Evolutionary conservation across 2,329 filamentous ascomycete species (phyloP).

Genomic region (Stagonosporopsis tanaceti): DNA sequence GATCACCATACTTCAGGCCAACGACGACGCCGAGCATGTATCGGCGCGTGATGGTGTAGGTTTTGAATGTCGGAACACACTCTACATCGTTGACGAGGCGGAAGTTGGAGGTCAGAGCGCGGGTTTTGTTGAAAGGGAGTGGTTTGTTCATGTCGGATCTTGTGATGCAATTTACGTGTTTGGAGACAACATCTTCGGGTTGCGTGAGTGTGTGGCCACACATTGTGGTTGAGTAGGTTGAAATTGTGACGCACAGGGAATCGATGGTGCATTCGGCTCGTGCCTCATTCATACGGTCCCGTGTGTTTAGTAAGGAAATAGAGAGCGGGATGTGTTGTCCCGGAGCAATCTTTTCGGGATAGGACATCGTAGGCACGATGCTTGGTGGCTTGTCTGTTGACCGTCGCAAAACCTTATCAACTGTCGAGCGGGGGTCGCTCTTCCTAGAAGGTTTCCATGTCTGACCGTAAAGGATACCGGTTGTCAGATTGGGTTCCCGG

Average conservation of each 20-base stretch:
- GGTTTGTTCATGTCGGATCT: conserved; percentile 34
- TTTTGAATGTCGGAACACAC: conserved; percentile 47
- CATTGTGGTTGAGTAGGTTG: conserved; percentile 43
- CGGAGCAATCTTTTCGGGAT: conserved; percentile 39
- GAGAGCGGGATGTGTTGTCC: conserved; percentile 45
- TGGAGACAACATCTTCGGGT: conserved; percentile 40
- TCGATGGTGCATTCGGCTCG: conserved; percentile 37
- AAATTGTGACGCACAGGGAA: conserved; percentile 39
- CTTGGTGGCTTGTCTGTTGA: conserved; percentile 26
- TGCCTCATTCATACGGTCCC: conserved; percentile 28
- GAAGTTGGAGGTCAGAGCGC: conserved; percentile 40
- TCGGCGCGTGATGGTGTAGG: conserved; percentile 43
- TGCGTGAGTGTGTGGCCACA: conserved; percentile 36
- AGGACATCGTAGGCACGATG: conserved; percentile 42
- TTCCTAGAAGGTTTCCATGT: conserved; percentile 36
- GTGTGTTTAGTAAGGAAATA: conserved; percentile 35
- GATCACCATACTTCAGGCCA: conserved; percentile 37
- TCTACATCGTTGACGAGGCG: conserved; percentile 44
- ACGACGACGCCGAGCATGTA: conserved; percentile 40
- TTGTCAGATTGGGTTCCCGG: conserved; percentile 28
- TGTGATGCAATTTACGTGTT: conserved; percentile 44
- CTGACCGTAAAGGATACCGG: conserved; percentile 40
- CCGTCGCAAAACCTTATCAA: conserved; percentile 36
- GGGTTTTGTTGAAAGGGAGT: conserved; percentile 31
- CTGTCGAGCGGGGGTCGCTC: conserved; percentile 21